Base-by-base conservation (phyloP, 495 filamentous ascomycete species). In the Penicillium arizonense region DNA sequence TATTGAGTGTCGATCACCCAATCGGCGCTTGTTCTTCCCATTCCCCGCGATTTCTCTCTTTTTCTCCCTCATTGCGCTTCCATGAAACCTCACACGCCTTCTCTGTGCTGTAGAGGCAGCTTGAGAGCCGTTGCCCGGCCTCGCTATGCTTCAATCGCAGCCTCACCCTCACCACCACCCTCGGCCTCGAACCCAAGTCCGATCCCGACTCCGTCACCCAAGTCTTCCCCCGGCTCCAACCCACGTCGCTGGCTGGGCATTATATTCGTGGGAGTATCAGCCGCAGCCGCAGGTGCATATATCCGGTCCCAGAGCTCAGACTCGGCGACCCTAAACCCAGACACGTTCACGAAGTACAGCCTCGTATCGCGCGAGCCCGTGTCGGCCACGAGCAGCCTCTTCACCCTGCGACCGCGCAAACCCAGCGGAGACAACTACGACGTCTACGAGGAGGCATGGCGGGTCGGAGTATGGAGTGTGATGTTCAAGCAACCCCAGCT, bases 401-500 rank as follows among this genome's bases (percentile, higher is more conserved):
- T 96, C 60, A 89, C 83, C 2, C 73, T 96, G 9, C 70, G 78
- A 34, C 81, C 77, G 40, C 72, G 67, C 53, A 70, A 52, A 52
- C 59, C 56, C 41, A 72, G 50, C 50, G 73, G 61, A 45, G 54
- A 63, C 40, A 77, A 74, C 41, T 61, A 58, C 46, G 68, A 70
- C 10, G 72, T 73, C 36, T 79, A 81, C 61, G 71, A 75, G 30
- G 66, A 77, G 32, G 73, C 71, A 48, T 85, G 82, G 79, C 67
- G 68, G 43, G 75, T 75, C 5, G 88, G 87, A 1, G 74, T 94
- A 34, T 92, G 90, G 85, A 90, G 86, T 52, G 85, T 97, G 13
- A 89, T 96, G 78, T 78, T 96, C 61, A 96, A 96, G 67, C 93
- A 98, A 68, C 94, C 94, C 8, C 84, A 95, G 62, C 59, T 97